Evolutionary conservation across 192 early-diverging fungal genomes (phyloP).

Genomic region (Entomortierella lignicola): DNA sequence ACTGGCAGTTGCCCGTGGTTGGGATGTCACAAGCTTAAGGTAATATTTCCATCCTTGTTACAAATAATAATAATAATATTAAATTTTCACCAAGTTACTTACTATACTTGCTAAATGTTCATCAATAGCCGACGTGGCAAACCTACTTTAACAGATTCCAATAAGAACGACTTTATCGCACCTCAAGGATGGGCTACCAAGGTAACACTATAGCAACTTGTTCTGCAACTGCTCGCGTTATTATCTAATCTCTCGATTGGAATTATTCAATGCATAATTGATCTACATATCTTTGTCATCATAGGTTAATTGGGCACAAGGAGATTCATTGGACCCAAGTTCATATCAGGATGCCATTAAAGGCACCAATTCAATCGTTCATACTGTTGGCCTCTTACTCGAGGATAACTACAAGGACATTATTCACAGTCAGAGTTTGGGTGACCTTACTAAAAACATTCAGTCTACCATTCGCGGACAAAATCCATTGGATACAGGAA

Average conservation of each 20-base stretch:
- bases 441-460: constrained; percentile 43
- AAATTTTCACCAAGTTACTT: background rate
- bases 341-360: constrained; percentile 64
- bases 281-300: no score
- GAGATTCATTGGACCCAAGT: constrained; percentile 71
- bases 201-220: constrained; percentile 4
- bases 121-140: constrained; percentile 26
- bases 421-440: constrained; percentile 41
- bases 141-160: constrained; percentile 50
- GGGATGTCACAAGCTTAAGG: constrained; percentile 67
- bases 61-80: background rate
- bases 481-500: constrained; percentile 61
- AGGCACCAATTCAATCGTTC: constrained; percentile 73
- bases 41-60: constrained; percentile 12
- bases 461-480: constrained; percentile 41
- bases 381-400: constrained; percentile 77
- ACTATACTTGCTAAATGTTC: background rate
- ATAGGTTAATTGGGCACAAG: constrained; percentile 69
- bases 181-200: constrained; percentile 51
- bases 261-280: no score
- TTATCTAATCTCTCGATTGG: no score
- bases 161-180: constrained; percentile 61
- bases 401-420: constrained; percentile 76
- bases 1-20: constrained; percentile 55
- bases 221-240: background rate